Percentiles rank a stretch among this genome's conserved stretches.
Evolutionary conservation across 2,329 filamentous ascomycete genomes (phyloP).

Genomic region (Myrmaecium sp.): DNA sequence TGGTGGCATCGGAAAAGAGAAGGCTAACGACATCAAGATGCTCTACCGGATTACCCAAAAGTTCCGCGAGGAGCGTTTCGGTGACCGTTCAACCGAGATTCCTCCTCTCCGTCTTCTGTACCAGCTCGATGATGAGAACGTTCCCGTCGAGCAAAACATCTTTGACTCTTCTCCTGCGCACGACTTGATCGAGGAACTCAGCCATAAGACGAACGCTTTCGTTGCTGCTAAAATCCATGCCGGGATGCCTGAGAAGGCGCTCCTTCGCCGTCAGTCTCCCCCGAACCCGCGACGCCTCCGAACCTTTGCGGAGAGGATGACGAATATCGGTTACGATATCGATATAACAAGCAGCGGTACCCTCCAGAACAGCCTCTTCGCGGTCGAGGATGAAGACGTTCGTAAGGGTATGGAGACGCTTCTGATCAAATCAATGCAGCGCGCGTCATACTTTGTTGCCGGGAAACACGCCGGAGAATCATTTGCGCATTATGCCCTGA

Average conservation of each 20-base stretch:
- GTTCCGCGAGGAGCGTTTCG: constrained; percentile 76
- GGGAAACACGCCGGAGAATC: constrained; percentile 63
- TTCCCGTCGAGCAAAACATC: constrained; percentile 89
- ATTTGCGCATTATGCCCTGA: constrained; percentile 79
- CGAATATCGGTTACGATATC: constrained; percentile 73
- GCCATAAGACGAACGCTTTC: constrained; percentile 80
- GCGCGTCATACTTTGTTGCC: constrained; percentile 85
- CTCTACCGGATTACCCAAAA: constrained; percentile 71
- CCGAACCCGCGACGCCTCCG: constrained; percentile 79
- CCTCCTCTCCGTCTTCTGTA: constrained; percentile 78
- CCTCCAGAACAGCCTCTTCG: constrained; percentile 88
- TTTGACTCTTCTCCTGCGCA: constrained; percentile 81
- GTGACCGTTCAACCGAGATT: constrained; percentile 60
- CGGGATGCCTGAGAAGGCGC: constrained; percentile 76
- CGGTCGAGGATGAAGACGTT: constrained; percentile 71
- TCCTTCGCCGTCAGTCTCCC: constrained; percentile 70
- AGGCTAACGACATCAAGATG: constrained; percentile 62
- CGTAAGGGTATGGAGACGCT: constrained; percentile 97
- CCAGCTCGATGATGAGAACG: constrained; percentile 94
- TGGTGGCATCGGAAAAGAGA: constrained; percentile 47
- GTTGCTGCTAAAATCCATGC: constrained; percentile 70
- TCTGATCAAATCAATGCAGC: constrained; percentile 85
- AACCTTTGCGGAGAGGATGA: constrained; percentile 87
- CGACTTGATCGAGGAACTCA: constrained; percentile 86
- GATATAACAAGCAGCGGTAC: constrained; percentile 79